Evolutionary conservation across 2,329 filamentous ascomycete species (phyloP).

Genomic region (Hymenoscyphus linearis): DNA sequence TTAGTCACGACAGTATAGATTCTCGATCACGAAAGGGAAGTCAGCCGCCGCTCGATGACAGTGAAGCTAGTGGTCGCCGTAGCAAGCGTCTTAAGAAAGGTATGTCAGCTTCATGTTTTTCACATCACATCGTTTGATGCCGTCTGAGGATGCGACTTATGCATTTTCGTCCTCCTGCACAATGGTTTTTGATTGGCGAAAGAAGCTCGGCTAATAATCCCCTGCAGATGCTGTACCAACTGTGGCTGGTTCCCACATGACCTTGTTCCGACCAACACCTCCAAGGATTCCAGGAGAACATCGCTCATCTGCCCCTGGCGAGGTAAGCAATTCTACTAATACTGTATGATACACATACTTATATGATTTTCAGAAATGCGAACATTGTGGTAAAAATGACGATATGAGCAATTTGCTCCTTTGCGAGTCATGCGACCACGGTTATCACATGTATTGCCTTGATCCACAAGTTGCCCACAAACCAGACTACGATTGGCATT

Average conservation of each 20-base stretch:
- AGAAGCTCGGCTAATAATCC: slow-evolving; percentile 34
- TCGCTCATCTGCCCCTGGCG: slow-evolving; percentile 39
- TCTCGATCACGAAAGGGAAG: slow-evolving; percentile 28
- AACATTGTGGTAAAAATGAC: slow-evolving; percentile 77
- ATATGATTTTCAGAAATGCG: slow-evolving; percentile 60
- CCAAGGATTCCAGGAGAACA: slow-evolving; percentile 56
- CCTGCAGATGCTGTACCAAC: slow-evolving; percentile 63
- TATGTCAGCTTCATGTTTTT: slow-evolving; percentile 37
- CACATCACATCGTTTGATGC: slow-evolving; percentile 9
- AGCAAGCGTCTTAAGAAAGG: slow-evolving; percentile 92
- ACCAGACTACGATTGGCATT: slow-evolving; percentile 91
- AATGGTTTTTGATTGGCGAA: slow-evolving; percentile 22
- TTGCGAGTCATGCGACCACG: slow-evolving; percentile 89
- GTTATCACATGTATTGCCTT: slow-evolving; percentile 81
- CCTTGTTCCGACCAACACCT: slow-evolving; percentile 77
- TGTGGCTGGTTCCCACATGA: slow-evolving; percentile 96
- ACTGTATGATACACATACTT: slow-evolving; percentile 36
- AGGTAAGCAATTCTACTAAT: slow-evolving; percentile 50
- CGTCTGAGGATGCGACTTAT: slow-evolving; percentile 19
- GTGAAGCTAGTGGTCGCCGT: slow-evolving; percentile 65
- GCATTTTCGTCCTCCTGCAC: slow-evolving; percentile 13
- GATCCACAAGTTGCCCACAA: slow-evolving; percentile 76
- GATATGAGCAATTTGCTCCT: slow-evolving; percentile 65
- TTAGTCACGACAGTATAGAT: slow-evolving; percentile 51
- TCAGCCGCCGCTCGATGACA: slow-evolving; percentile 36